Evolutionary conservation across 169 alveolate genomes (phyloP).

Genomic region (Plasmodium knowlesi): DNA sequence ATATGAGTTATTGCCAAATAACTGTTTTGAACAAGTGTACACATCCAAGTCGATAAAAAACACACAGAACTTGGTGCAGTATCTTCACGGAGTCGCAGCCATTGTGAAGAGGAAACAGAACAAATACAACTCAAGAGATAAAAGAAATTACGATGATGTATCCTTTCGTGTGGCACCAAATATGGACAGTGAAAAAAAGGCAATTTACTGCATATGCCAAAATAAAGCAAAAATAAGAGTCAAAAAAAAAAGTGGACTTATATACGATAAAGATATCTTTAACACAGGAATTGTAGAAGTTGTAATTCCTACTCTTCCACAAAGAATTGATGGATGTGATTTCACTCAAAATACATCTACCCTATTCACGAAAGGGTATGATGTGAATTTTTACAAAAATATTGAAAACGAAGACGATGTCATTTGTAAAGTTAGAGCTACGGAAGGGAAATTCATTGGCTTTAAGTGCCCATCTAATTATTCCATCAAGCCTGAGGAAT

Average conservation of each 20-base stretch:
- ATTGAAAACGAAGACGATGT: neutral
- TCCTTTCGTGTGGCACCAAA: slow-evolving; percentile 50
- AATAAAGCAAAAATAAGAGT: slow-evolving; percentile 7
- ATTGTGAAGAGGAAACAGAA: neutral
- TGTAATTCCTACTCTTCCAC: neutral
- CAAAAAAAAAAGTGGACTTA: neutral
- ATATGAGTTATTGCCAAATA: slow-evolving; percentile 21
- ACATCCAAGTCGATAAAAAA: neutral
- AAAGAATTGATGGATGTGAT: slow-evolving; percentile 37
- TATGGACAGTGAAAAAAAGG: neutral
- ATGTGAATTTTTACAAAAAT: neutral
- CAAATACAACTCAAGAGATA: neutral
- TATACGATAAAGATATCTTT: neutral
- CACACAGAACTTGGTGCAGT: neutral
- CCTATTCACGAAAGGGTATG: slow-evolving; percentile 11
- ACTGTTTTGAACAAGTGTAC: slow-evolving; percentile 38
- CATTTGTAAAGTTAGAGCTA: neutral
- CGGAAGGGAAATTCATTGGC: slow-evolving; percentile 16
- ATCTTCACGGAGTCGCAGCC: neutral
- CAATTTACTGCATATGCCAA: slow-evolving; percentile 28
- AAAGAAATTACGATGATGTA: neutral
- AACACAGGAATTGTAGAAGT: slow-evolving; percentile 31
- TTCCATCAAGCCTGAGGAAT: slow-evolving; percentile 38
- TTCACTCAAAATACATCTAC: neutral
- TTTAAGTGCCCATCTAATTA: slow-evolving; percentile 40